These are phyloP conservation scores for Yamadazyma conglobata DNA, from an alignment of 1,139 yeast species.

Conservation along the genomic window DNA sequence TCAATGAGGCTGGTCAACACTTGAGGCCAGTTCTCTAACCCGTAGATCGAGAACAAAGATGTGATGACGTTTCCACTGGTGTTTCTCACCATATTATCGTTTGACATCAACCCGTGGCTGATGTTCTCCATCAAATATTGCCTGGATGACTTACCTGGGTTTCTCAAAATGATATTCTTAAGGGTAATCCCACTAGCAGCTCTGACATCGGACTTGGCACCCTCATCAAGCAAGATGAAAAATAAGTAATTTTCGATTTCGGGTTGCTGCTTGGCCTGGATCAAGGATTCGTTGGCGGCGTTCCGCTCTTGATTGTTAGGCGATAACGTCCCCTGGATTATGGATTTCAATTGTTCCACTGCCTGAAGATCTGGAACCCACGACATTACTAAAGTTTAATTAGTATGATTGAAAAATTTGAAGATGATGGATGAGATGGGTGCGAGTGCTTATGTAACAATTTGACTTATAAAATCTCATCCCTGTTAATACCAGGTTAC, in stretches of 20 bases:
- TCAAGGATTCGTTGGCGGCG: constrained; percentile 64
- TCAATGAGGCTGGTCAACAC: constrained; percentile 65
- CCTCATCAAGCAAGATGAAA: constrained; percentile 53
- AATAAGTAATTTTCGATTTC: constrained; percentile 79
- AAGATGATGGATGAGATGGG: too few species aligned
- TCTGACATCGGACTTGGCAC: constrained; percentile 54
- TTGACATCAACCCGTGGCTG: constrained; percentile 63
- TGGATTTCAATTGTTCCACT: constrained; percentile 57
- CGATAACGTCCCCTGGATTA: constrained; percentile 66
- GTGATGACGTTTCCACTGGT: constrained; percentile 91
- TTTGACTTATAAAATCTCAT: too few species aligned
- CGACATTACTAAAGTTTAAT: too few species aligned
- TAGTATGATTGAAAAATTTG: too few species aligned
- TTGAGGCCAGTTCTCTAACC: constrained; percentile 72
- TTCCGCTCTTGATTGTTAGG: constrained; percentile 51
- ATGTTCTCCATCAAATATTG: constrained; percentile 60
- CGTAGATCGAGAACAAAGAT: constrained; percentile 69
- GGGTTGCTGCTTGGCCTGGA: constrained; percentile 63
- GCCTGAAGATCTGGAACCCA: constrained; percentile 67
- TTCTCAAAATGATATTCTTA: constrained; percentile 62
- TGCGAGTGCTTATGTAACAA: constrained; percentile 1
- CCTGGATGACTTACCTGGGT: constrained; percentile 26
- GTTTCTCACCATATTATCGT: constrained; percentile 64
- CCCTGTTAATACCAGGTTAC: too few species aligned
- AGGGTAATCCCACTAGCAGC: constrained; percentile 88